Evolutionary conservation across 2,329 filamentous ascomycete species (phyloP), one percentile per base, ranked within the genome.

Genomic region (Phoma sp.): DNA sequence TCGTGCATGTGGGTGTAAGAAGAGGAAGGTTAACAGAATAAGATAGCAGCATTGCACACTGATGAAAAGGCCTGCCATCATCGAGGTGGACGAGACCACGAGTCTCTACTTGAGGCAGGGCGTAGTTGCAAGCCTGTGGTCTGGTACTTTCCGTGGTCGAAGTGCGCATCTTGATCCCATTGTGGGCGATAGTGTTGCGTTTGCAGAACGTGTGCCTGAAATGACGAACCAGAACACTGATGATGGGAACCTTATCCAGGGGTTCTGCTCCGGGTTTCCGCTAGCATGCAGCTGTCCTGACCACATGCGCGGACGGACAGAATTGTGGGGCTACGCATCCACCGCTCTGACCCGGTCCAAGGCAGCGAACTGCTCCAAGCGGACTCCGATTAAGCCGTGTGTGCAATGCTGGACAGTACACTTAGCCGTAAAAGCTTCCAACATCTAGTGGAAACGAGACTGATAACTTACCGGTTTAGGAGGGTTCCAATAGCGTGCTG

Each of bases 121-220:
- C 53, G 51, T 43, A 43, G 62, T 70, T 62, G 59, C 65, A 51
- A 61, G 21, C 39, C 31, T 48, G 61, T 63, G 44, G 41, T 53
- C 24, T 52, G 43, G 47, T 46, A 13, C 39, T 12, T 17, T 15
- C 19, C 46, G 17, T 21, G 15, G 4, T 27, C 17, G 24, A 35
- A 31, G 17, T 12, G 29, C 31, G 12, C 25, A 21, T 9, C 21
- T 36, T 10, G 37, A 35, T n/a, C 22, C 38, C 12, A 8, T 35
- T 32, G 24, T 13, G 29, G 12, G 9, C 29, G 19, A 13, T 17
- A 1, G 17, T 15, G 31, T n/a, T 41, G 31, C 41, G 31, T 31
- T 22, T 22, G 4, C 36, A 24, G 19, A 43, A 7, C 41, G 17
- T 29, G 21, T 37, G 24, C 21, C 8, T 17, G 22, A 35, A 15